Percentiles rank a stretch among this genome's conserved stretches.
phyloP scores from a whole-genome alignment of 768 basidiomycete genomes.

The Auriscalpium orientale region DNA sequence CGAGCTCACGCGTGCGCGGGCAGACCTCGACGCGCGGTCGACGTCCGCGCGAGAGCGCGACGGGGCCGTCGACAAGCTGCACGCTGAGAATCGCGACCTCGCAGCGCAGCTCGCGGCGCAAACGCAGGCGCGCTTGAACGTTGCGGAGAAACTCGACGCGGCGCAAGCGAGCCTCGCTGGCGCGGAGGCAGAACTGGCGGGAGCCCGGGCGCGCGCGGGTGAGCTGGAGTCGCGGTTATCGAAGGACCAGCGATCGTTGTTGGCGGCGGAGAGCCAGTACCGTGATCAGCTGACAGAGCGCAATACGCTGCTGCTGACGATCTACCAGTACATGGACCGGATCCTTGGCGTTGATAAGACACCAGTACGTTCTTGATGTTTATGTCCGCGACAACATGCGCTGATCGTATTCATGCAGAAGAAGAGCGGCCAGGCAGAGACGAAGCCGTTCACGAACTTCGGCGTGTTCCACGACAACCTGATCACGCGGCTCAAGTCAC shows the following conservation, averaged over 20 bases:
- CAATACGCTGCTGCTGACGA: constrained; percentile 83
- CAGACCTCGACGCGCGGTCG: constrained; percentile 64
- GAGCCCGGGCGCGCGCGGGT: constrained; percentile 50
- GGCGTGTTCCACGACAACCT: constrained; percentile 92
- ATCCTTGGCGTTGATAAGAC: constrained; percentile 87
- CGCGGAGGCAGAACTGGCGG: constrained; percentile 60
- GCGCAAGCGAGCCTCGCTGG: constrained; percentile 53
- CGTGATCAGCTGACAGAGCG: constrained; percentile 90
- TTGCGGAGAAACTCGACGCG: constrained; percentile 83
- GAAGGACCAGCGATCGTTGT: constrained; percentile 71
- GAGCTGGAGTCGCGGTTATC: constrained; percentile 76
- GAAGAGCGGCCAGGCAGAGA: constrained; percentile 68
- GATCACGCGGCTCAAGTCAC: constrained; percentile 74
- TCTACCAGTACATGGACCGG: constrained; percentile 93
- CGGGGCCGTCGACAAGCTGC: constrained; percentile 61
- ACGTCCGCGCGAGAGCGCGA: constrained; percentile 63
- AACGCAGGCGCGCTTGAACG: constrained; percentile 78
- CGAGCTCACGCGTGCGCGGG: constrained; percentile 62
- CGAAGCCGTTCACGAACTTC: constrained; percentile 92
- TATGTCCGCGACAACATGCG: neutral
- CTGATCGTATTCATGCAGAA: constrained; percentile 41
- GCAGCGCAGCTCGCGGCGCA: constrained; percentile 73
- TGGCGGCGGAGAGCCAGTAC: constrained; percentile 71
- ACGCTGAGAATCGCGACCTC: constrained; percentile 76
- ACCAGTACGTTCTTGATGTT: constrained; percentile 41